Evolutionary conservation across 2,329 filamentous ascomycete species (phyloP), one percentile per base, ranked within the genome.

Genomic region (Botrytis tulipae): DNA sequence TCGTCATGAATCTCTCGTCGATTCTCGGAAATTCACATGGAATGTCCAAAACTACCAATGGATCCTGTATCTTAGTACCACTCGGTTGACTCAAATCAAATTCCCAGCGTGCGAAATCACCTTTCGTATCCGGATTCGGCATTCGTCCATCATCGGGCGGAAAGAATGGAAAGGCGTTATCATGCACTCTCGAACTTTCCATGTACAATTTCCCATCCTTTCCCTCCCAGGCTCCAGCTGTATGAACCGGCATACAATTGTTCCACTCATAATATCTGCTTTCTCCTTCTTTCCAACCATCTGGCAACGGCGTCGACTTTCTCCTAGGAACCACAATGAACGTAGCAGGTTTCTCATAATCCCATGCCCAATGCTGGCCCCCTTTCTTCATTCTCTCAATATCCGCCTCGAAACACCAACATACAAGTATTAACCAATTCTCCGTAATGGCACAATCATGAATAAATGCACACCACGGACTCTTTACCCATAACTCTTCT

Each of bases 321-420:
- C 84, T 78, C 10, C 86, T 81, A 10, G 86, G 86, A 3, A 87
- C 85, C 9, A 88, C 80, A 0, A 85, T 86, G 74, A 88, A 88
- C 80, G 84, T 86, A 76, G 87, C 86, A 75, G 87, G 85, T 76
- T 87, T 85, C 10, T 86, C 80, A 1, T 86, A 84, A 66, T 86
- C 84, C 85, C 85, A 86, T 0, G 84, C 84, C 80, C 85, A 87
- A 78, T 87, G 85, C 74, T 86, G 84, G 1, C 83, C 84, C 0
- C 85, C 85, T 2, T 75, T 78, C 77, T 83, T 83, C 76, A 87
- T 79, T 18, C 84, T 80, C 51, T 84, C 83, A 12, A 84, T 75
- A 25, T 83, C 82, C 74, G 82, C 84, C 73, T 5, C 85, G 83
- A 68, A 86, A 78, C 66, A 73, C 75, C 76, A 73, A 70, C 37